Conservation (phyloP, 768 basidiomycete genomes). For the Tubosaeta brunneosetosa region DNA sequence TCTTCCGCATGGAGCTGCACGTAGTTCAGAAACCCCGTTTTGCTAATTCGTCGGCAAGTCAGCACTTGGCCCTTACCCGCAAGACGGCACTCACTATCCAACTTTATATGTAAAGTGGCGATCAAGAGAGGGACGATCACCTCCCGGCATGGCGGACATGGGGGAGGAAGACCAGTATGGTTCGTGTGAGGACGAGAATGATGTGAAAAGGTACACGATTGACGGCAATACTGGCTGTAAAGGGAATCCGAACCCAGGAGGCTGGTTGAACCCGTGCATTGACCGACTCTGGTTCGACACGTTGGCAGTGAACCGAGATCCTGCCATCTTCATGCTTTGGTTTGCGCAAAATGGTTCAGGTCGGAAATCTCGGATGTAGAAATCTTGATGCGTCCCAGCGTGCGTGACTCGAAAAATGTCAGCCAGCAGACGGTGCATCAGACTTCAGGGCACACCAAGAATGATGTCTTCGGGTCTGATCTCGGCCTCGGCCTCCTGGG, state of each 20-base stretch:
- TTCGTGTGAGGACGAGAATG: conserved; percentile 26
- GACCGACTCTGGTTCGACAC: conserved; percentile 9
- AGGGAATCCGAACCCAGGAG: conserved; percentile 11
- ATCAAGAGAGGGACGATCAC: conserved; percentile 16
- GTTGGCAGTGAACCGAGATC: conserved; percentile 6
- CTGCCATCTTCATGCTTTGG: conserved; percentile 1
- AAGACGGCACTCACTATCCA: conserved; percentile 25
- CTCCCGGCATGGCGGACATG: conserved; percentile 17
- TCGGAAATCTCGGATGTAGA: conserved; percentile 35
- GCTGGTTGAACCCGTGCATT: conserved; percentile 14
- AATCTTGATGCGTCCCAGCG: conserved; percentile 38
- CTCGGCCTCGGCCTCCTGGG: conserved; percentile 26
- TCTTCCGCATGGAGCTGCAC: conserved; percentile 37
- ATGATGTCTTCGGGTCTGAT: conserved; percentile 41
- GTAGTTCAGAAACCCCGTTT: conserved; percentile 35
- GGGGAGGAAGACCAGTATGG: conserved; percentile 41
- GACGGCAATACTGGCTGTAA: conserved; percentile 28
- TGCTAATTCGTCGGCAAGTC: conserved; percentile 18
- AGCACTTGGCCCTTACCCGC: background rate
- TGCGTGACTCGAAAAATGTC: conserved; percentile 33
- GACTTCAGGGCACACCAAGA: conserved; percentile 31
- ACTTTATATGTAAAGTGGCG: conserved; percentile 27
- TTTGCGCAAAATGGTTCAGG: conserved; percentile 14
- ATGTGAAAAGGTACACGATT: conserved; percentile 42
- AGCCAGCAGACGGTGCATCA: background rate